These are phyloP conservation scores for Colletotrichum sp. DNA, from an alignment of 2,329 filamentous ascomycete genomes.

Conservation along the genomic window DNA sequence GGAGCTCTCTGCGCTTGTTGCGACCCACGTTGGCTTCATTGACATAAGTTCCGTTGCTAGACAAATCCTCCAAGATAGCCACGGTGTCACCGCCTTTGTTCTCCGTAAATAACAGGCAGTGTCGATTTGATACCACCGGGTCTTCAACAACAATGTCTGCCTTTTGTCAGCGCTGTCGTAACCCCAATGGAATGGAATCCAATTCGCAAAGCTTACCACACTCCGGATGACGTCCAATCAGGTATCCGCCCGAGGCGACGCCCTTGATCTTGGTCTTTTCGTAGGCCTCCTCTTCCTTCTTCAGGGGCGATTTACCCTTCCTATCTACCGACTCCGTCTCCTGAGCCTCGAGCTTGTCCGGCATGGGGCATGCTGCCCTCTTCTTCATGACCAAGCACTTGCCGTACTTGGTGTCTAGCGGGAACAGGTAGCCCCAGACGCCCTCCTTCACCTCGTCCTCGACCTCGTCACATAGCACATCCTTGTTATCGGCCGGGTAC, in stretches of 20 bases:
- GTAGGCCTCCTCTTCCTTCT: conserved; percentile 64
- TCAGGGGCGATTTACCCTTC: conserved; percentile 50
- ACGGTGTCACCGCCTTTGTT: conserved; percentile 63
- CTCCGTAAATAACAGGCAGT: conserved; percentile 72
- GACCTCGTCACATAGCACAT: conserved; percentile 78
- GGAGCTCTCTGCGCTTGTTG: conserved; percentile 87
- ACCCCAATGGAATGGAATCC: background rate
- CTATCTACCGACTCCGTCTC: conserved; percentile 40
- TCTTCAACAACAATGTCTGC: conserved; percentile 76
- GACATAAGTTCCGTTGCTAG: conserved; percentile 95
- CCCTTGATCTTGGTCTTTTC: conserved; percentile 67
- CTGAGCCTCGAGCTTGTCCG: conserved; percentile 48
- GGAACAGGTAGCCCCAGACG: conserved; percentile 95
- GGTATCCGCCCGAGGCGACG: conserved; percentile 78
- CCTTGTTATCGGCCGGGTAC: conserved; percentile 71
- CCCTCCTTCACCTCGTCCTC: conserved; percentile 84
- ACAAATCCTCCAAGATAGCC: conserved; percentile 89
- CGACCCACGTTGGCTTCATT: conserved; percentile 91
- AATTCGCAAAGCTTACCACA: conserved; percentile 70
- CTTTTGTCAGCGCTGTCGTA: conserved; percentile 13
- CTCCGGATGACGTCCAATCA: conserved; percentile 92
- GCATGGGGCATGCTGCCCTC: conserved; percentile 71
- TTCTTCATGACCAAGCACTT: conserved; percentile 76
- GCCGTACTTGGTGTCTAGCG: conserved; percentile 73
- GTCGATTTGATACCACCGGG: conserved; percentile 85